phyloP scores from a whole-genome alignment of 2,329 filamentous ascomycete species.

The Phialocephala subalpina region DNA sequence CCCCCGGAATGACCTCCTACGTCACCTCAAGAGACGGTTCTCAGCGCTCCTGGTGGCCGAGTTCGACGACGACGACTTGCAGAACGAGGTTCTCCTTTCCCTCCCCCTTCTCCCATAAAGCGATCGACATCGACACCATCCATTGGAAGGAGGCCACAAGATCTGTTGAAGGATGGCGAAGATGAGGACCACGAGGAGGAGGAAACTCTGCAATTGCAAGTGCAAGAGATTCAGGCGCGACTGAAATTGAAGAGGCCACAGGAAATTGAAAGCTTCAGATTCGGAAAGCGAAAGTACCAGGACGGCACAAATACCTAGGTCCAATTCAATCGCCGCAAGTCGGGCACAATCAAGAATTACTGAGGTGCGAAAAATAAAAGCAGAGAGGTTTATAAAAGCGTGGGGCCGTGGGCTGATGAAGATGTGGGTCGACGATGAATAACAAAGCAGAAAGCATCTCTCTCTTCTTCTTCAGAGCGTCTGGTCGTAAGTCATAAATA shows the following conservation, averaged over 20 bases:
- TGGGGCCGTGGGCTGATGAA: no score
- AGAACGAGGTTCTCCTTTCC: conserved; percentile 71
- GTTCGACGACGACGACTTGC: conserved; percentile 75
- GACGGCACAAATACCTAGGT: conserved; percentile 28
- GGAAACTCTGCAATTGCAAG: conserved; percentile 84
- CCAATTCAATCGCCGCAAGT: conserved; percentile 37
- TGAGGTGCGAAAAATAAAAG: conserved; percentile 33
- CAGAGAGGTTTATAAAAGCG: no score
- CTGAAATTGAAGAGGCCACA: conserved; percentile 89
- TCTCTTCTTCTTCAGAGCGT: no score
- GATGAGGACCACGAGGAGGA: conserved; percentile 80
- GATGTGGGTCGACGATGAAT: no score
- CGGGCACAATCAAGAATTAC: conserved; percentile 39
- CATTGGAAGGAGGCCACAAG: conserved; percentile 29
- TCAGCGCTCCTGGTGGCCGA: conserved; percentile 79
- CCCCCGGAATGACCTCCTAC: conserved; percentile 68
- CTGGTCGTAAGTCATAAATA: no score
- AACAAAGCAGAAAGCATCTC: no score
- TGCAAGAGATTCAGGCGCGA: conserved; percentile 88
- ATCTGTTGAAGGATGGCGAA: conserved; percentile 41
- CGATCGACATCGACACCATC: conserved; percentile 40
- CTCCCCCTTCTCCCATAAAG: conserved; percentile 71
- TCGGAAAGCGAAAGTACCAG: conserved; percentile 35
- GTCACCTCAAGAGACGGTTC: conserved; percentile 70
- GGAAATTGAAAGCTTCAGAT: conserved; percentile 50